phyloP scores from a whole-genome alignment of 2,329 filamentous ascomycete species.

The Gliomastix tumulicola region DNA sequence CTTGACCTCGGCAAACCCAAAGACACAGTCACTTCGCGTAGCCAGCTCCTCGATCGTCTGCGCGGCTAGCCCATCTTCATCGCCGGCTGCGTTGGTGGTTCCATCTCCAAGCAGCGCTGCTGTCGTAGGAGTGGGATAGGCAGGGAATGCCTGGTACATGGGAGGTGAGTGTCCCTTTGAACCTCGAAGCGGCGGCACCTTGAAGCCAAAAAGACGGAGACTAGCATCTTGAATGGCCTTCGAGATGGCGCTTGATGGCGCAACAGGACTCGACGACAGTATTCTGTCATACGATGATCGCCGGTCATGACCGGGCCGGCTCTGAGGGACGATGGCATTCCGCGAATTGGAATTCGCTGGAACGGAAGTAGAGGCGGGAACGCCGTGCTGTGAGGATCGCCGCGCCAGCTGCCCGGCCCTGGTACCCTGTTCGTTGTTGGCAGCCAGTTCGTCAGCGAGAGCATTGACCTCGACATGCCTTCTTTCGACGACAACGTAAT shows the following conservation, averaged over 20 bases:
- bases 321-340: constrained; percentile 67
- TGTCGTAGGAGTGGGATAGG: constrained; percentile 63
- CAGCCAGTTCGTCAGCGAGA: constrained; percentile 88
- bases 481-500: constrained; percentile 95
- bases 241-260: constrained; percentile 83
- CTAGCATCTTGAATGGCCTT: constrained; percentile 95
- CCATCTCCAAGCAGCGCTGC: constrained; percentile 61
- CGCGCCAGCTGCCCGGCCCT: constrained; percentile 59
- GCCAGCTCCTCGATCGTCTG: constrained; percentile 87
- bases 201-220: constrained; percentile 63
- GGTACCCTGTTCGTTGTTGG: constrained; percentile 60
- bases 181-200: constrained; percentile 58
- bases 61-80: constrained; percentile 75
- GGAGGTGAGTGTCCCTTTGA: constrained; percentile 65
- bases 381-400: constrained; percentile 71
- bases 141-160: constrained; percentile 74
- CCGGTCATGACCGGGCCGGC: constrained; percentile 65
- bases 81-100: constrained; percentile 45
- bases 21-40: constrained; percentile 90
- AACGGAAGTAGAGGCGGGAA: constrained; percentile 60
- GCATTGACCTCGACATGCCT: constrained; percentile 94
- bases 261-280: constrained; percentile 62
- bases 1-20: constrained; percentile 96
- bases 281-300: constrained; percentile 72
- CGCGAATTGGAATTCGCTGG: constrained; percentile 50